Evolutionary conservation across 768 basidiomycete genomes (phyloP).

Genomic region (Coprinellus micaceus): DNA sequence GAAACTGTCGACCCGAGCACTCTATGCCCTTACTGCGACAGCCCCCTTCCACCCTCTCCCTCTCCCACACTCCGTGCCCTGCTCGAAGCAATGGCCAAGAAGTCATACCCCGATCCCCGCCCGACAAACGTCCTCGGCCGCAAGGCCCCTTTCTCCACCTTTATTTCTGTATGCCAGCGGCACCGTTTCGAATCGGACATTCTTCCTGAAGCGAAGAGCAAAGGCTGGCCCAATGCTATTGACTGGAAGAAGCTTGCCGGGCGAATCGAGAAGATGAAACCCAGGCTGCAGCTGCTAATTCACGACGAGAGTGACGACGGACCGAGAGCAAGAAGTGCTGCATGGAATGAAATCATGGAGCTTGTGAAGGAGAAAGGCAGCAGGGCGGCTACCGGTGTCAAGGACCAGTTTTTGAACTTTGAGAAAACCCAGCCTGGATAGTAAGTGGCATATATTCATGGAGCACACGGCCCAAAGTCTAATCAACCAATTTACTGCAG

Average conservation of each 20-base stretch:
- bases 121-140: conserved; percentile 65
- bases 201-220: conserved; percentile 63
- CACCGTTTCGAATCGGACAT: conserved; percentile 75
- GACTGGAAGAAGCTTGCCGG: conserved; percentile 54
- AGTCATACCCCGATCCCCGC: conserved; percentile 60
- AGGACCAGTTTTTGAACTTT: conserved; percentile 75
- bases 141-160: conserved; percentile 52
- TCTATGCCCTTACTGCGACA: conserved; percentile 81
- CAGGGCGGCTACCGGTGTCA: conserved; percentile 61
- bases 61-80: conserved; percentile 57
- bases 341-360: conserved; percentile 65
- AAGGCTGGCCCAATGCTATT: conserved; percentile 76
- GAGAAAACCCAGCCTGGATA: conserved; percentile 86
- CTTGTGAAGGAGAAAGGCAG: conserved; percentile 65
- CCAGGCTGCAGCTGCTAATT: conserved; percentile 47
- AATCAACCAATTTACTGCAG: conserved; percentile 33
- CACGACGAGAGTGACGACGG: conserved; percentile 36
- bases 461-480: not conserved
- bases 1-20: conserved; percentile 56
- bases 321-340: conserved; percentile 43
- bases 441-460: conserved; percentile 44
- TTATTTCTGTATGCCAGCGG: conserved; percentile 68
- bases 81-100: conserved; percentile 45
- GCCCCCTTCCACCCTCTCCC: conserved; percentile 56
- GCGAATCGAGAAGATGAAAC: conserved; percentile 52